Evolutionary conservation across 179 eudicot species (phyloP).

Genomic region (Vitellaria paradoxa): DNA sequence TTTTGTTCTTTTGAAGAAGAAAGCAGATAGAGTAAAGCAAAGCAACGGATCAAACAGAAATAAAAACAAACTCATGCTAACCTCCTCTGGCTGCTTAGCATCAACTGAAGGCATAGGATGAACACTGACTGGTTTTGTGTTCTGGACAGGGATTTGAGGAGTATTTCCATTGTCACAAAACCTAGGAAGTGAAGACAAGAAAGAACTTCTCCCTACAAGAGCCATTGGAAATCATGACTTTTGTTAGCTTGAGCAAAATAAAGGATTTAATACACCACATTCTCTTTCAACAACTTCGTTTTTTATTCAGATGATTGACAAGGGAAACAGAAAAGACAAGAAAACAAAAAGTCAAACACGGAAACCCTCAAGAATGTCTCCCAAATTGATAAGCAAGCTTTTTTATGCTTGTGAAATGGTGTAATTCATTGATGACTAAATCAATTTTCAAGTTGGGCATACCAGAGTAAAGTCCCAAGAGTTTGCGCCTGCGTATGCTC

Average conservation of each 20-base stretch:
- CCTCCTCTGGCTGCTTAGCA: slow-evolving; percentile 44
- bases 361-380: background rate
- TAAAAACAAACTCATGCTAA: slow-evolving; percentile 17
- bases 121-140: slow-evolving; percentile 40
- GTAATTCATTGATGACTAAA: background rate
- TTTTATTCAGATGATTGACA: background rate
- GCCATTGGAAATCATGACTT: slow-evolving; percentile 5
- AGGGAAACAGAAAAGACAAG: background rate
- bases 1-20: background rate
- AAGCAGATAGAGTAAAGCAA: background rate
- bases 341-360: background rate
- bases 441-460: slow-evolving; percentile 11
- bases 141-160: slow-evolving; percentile 29
- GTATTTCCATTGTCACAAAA: slow-evolving; percentile 32
- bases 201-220: slow-evolving; percentile 48
- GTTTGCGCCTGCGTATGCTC: slow-evolving; percentile 91
- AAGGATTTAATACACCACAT: background rate
- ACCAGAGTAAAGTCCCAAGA: slow-evolving; percentile 76
- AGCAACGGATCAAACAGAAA: slow-evolving; percentile 2
- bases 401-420: background rate
- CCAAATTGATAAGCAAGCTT: background rate
- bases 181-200: slow-evolving; percentile 39
- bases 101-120: slow-evolving; percentile 53
- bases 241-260: background rate
- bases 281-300: background rate